A percentile compares a stretch with the other conserved stretches of the same genome.
phyloP scores from a whole-genome alignment of 495 filamentous ascomycete genomes.

The Pyrenula massariospora region DNA sequence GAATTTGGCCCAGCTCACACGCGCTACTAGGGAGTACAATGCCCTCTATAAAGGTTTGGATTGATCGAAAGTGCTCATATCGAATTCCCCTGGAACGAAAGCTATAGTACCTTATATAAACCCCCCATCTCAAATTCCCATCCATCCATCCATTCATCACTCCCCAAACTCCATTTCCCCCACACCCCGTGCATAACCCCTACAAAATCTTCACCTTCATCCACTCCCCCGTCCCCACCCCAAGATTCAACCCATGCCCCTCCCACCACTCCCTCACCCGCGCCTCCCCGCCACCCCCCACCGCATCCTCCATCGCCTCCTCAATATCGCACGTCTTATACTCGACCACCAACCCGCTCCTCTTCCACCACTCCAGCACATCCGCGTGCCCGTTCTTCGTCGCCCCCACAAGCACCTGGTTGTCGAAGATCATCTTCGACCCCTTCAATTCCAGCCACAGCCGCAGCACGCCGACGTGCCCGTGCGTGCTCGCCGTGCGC shows the following conservation, averaged over 20 bases:
- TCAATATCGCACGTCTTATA: conserved; percentile 95
- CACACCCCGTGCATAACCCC: too few species aligned
- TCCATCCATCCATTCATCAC: too few species aligned
- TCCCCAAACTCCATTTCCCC: too few species aligned
- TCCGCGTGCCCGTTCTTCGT: conserved; percentile 77
- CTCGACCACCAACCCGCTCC: conserved; percentile 63
- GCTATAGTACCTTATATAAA: too few species aligned
- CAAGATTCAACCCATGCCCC: conserved; percentile 76
- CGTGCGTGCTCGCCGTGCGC: conserved; percentile 71
- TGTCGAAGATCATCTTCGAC: conserved; percentile 78
- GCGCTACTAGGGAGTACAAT: too few species aligned
- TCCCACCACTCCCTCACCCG: conserved; percentile 80
- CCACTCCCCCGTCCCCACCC: conserved; percentile 82
- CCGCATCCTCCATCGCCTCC: conserved; percentile 79
- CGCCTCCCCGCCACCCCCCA: conserved; percentile 50
- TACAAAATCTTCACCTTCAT: conserved; percentile 66
- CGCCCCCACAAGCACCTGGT: conserved; percentile 75
- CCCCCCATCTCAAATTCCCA: too few species aligned
- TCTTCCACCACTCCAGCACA: conserved; percentile 87
- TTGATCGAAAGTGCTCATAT: too few species aligned
- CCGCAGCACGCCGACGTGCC: conserved; percentile 75
- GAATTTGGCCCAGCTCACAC: too few species aligned
- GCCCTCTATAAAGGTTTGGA: too few species aligned
- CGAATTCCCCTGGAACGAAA: too few species aligned
- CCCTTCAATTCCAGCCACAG: conserved; percentile 70